Evolutionary conservation across 257 asterid genomes (phyloP).

Genomic region (Eustoma russellianum): DNA sequence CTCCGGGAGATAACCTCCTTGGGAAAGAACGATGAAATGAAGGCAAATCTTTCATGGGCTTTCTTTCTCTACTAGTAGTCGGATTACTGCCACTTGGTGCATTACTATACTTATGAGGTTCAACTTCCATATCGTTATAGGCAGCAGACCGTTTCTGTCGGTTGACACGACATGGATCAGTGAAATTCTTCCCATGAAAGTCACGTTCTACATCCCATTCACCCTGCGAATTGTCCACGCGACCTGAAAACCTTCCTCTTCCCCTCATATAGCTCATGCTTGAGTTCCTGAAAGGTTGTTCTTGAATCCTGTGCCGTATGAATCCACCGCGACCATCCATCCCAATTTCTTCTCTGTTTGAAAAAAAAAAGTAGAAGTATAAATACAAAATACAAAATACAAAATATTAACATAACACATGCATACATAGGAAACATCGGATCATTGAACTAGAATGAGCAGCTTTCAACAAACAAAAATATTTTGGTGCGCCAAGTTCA

Average conservation of each 20-base stretch:
- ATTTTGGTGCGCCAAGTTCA: slow-evolving; percentile 42
- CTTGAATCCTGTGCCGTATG: slow-evolving; percentile 44
- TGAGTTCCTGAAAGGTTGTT: slow-evolving; percentile 47
- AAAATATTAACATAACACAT: slow-evolving; percentile 8
- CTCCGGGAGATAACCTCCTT: slow-evolving; percentile 50
- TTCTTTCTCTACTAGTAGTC: slow-evolving; percentile 37
- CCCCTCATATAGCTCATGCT: slow-evolving; percentile 49
- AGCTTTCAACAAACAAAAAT: slow-evolving; percentile 9
- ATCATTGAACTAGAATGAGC: slow-evolving; percentile 3
- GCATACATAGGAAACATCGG: slow-evolving; percentile 1
- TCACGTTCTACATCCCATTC: slow-evolving; percentile 64
- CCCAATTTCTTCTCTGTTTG: slow-evolving; percentile 55
- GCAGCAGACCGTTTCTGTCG: slow-evolving; percentile 47
- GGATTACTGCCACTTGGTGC: slow-evolving; percentile 27
- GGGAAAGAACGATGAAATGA: slow-evolving; percentile 35
- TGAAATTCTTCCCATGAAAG: slow-evolving; percentile 40
- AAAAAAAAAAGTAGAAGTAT: slow-evolving; percentile 17
- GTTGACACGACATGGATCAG: slow-evolving; percentile 40
- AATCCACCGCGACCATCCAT: slow-evolving; percentile 46
- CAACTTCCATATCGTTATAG: slow-evolving; percentile 37
- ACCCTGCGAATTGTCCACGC: slow-evolving; percentile 35
- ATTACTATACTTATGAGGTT: slow-evolving; percentile 33
- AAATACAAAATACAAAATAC: slow-evolving; percentile 6
- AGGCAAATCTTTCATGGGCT: slow-evolving; percentile 37
- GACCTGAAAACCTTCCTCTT: slow-evolving; percentile 57